Conservation (phyloP, 345 rosid species). For the Mangifera indica region DNA sequence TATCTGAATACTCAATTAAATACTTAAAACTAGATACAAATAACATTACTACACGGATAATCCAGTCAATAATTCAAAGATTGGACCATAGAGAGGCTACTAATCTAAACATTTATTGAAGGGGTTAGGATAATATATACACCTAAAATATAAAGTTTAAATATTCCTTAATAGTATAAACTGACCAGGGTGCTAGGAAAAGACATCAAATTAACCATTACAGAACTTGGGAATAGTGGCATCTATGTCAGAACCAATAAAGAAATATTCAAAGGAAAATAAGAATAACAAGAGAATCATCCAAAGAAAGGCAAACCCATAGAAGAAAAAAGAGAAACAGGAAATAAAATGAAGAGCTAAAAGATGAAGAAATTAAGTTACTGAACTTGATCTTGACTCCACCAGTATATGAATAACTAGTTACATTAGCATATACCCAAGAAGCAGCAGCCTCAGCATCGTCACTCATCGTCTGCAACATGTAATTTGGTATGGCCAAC, state of each 20-base stretch:
- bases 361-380: neutral
- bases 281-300: neutral
- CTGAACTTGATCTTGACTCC: conserved; percentile 70
- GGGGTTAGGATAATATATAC: neutral
- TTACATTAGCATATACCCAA: conserved; percentile 75
- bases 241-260: neutral
- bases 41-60: too few relatives aligned
- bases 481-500: conserved; percentile 76
- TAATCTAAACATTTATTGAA: neutral
- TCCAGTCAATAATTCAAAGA: neutral
- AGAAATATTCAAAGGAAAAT: neutral
- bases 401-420: conserved; percentile 48
- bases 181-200: neutral
- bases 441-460: conserved; percentile 51
- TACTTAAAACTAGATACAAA: too few relatives aligned
- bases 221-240: neutral
- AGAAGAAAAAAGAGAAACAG: neutral
- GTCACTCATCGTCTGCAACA: conserved; percentile 51
- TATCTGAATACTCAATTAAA: too few relatives aligned
- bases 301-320: conserved; percentile 16
- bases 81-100: neutral
- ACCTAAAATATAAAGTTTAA: neutral
- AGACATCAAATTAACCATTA: neutral
- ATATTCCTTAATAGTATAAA: neutral
- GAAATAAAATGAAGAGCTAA: neutral